These are phyloP conservation scores for Cryptosporidium muris DNA, from an alignment of 169 alveolate species.

Conservation along the genomic window DNA sequence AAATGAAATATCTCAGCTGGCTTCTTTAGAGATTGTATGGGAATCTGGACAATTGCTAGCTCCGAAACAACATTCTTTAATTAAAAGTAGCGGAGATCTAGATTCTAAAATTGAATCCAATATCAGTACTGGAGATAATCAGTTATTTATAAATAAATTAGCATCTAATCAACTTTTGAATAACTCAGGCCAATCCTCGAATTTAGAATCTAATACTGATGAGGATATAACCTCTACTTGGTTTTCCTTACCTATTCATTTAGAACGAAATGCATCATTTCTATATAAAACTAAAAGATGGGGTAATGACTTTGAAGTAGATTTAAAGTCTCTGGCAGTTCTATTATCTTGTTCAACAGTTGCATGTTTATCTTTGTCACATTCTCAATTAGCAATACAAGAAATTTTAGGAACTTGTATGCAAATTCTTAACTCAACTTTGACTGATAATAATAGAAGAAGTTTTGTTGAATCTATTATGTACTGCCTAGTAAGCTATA, in stretches of 20 bases:
- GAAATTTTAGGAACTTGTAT: not conserved
- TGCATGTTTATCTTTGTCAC: slow-evolving; percentile 53
- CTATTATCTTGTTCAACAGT: slow-evolving; percentile 36
- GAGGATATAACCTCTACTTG: too few relatives aligned
- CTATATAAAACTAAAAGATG: slow-evolving; percentile 38
- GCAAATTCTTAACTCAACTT: not conserved
- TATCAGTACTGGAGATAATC: not conserved
- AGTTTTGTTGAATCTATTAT: slow-evolving; percentile 62
- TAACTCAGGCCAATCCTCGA: not conserved
- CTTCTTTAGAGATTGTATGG: slow-evolving; percentile 67
- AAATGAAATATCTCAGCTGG: slow-evolving; percentile 52
- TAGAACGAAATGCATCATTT: slow-evolving; percentile 39
- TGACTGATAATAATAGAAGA: slow-evolving; percentile 24
- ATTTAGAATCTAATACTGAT: not conserved
- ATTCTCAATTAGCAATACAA: slow-evolving; percentile 8
- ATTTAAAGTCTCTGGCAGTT: slow-evolving; percentile 8
- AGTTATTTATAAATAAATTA: too few relatives aligned
- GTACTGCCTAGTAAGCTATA: slow-evolving; percentile 43
- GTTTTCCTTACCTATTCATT: not conserved
- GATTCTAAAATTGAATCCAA: not conserved
- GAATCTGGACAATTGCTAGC: slow-evolving; percentile 69
- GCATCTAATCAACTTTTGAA: too few relatives aligned
- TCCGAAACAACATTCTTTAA: slow-evolving; percentile 37
- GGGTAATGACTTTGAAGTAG: slow-evolving; percentile 55
- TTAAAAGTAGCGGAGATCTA: slow-evolving; percentile 19